A percentile compares a stretch with the other conserved stretches of the same genome.
phyloP scores from a whole-genome alignment of 129 eudicot species.

The Flaveria trinervia region DNA sequence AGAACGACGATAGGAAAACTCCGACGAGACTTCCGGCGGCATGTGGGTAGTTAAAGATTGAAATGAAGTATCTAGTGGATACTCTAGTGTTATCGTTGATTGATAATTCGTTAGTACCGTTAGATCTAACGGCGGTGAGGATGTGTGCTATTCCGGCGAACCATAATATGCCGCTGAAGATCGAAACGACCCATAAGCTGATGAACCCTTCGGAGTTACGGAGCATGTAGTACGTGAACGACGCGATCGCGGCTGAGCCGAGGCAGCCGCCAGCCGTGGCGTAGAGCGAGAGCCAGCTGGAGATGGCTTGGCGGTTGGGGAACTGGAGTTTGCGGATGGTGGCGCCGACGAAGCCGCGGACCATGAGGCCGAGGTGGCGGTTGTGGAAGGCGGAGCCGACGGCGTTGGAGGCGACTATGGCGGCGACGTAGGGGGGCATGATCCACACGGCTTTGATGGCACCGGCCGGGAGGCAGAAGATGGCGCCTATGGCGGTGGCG shows the following conservation, averaged over 20 bases:
- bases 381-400: constrained; percentile 64
- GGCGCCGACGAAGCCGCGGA: constrained; percentile 59
- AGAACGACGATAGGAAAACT: constrained; percentile 60
- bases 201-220: constrained; percentile 55
- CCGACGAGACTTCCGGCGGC: constrained; percentile 65
- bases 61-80: constrained; percentile 36
- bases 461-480: constrained; percentile 83
- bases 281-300: constrained; percentile 71
- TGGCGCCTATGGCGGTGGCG: constrained; percentile 67
- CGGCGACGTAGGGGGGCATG: constrained; percentile 73
- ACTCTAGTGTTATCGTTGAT: background rate
- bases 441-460: constrained; percentile 64
- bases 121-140: constrained; percentile 46
- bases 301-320: constrained; percentile 54
- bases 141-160: constrained; percentile 59
- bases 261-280: constrained; percentile 72
- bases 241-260: constrained; percentile 62
- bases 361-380: constrained; percentile 85
- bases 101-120: constrained; percentile 8
- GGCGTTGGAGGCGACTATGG: constrained; percentile 67
- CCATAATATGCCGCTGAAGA: constrained; percentile 81
- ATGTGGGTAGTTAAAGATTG: constrained; percentile 69
- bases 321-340: constrained; percentile 47
- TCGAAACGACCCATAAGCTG: constrained; percentile 77
- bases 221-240: constrained; percentile 77